Conservation (phyloP, 2,329 filamentous ascomycete genomes). For the Phialophora macrospora region DNA sequence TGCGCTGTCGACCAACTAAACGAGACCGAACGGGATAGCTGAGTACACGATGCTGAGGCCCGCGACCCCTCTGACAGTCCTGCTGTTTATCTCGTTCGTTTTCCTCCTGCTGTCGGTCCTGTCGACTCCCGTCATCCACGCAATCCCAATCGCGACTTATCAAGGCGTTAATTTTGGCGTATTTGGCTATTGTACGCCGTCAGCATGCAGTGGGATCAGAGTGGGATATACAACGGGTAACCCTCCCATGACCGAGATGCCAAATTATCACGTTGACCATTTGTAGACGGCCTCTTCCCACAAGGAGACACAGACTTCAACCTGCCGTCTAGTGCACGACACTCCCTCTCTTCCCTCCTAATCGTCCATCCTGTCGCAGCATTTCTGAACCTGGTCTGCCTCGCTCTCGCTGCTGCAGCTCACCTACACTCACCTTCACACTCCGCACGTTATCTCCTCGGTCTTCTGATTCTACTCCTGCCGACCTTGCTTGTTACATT, state of each 20-base stretch:
- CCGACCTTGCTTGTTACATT: slow-evolving; percentile 82
- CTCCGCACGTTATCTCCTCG: slow-evolving; percentile 84
- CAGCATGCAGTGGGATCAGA: slow-evolving; percentile 70
- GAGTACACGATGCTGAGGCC: slow-evolving; percentile 72
- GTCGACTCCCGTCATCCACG: slow-evolving; percentile 87
- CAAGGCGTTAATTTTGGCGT: slow-evolving; percentile 83
- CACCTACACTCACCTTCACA: slow-evolving; percentile 89
- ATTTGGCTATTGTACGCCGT: slow-evolving; percentile 79
- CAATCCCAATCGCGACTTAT: slow-evolving; percentile 80
- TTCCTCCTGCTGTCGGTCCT: slow-evolving; percentile 84
- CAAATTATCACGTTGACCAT: slow-evolving; percentile 14
- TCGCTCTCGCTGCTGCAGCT: slow-evolving; percentile 76
- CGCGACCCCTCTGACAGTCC: slow-evolving; percentile 84
- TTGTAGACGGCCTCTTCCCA: slow-evolving; percentile 55
- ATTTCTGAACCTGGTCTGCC: slow-evolving; percentile 81
- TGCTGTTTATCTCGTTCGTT: slow-evolving; percentile 84
- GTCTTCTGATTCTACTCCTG: slow-evolving; percentile 82
- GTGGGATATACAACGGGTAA: slow-evolving; percentile 86
- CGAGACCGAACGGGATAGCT: slow-evolving; percentile 7
- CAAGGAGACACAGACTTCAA: slow-evolving; percentile 60
- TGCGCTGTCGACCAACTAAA: slow-evolving; percentile 21
- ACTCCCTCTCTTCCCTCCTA: slow-evolving; percentile 81
- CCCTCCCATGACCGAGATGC: slow-evolving; percentile 43
- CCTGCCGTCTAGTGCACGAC: slow-evolving; percentile 67
- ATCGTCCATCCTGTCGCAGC: slow-evolving; percentile 92